These are phyloP conservation scores for Suillus weaverae DNA, from an alignment of 768 basidiomycete genomes.

Conservation along the genomic window DNA sequence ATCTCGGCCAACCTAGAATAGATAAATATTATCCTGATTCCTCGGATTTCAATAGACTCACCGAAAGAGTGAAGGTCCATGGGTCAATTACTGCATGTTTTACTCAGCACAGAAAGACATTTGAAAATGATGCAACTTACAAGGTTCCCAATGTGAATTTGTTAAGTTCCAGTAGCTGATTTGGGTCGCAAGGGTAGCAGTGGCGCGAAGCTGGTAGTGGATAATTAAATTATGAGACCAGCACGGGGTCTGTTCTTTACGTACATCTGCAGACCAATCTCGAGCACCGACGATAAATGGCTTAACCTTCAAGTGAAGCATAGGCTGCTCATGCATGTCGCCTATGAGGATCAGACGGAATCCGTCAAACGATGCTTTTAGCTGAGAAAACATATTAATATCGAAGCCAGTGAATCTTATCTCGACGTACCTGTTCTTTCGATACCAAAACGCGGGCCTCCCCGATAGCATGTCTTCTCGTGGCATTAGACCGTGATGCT, in stretches of 20 bases:
- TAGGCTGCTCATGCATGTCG: constrained; percentile 91
- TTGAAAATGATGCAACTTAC: constrained; percentile 41
- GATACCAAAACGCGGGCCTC: constrained; percentile 58
- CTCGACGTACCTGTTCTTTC: constrained; percentile 70
- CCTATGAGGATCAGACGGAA: constrained; percentile 93
- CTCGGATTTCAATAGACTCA: constrained; percentile 33
- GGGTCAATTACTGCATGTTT: constrained; percentile 79
- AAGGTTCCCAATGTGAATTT: constrained; percentile 98
- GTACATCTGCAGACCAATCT: constrained; percentile 93
- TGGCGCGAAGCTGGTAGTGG: constrained; percentile 69
- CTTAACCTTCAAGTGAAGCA: constrained; percentile 85
- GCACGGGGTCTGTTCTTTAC: constrained; percentile 13
- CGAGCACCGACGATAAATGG: constrained; percentile 80
- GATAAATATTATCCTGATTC: constrained; percentile 11
- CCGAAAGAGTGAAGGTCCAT: constrained; percentile 82
- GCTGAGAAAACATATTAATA: constrained; percentile 40
- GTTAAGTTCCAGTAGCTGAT: constrained; percentile 96
- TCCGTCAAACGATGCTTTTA: constrained; percentile 85
- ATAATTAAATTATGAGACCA: neutral
- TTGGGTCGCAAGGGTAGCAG: constrained; percentile 75
- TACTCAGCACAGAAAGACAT: constrained; percentile 14
- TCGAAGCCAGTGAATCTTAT: neutral
- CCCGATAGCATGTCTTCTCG: constrained; percentile 23
- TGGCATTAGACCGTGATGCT: constrained; percentile 14
- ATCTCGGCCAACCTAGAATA: constrained; percentile 53